A percentile compares a stretch with the other conserved stretches of the same genome.
phyloP scores from a whole-genome alignment of 2,329 filamentous ascomycete species.

The Penicillium sp. region DNA sequence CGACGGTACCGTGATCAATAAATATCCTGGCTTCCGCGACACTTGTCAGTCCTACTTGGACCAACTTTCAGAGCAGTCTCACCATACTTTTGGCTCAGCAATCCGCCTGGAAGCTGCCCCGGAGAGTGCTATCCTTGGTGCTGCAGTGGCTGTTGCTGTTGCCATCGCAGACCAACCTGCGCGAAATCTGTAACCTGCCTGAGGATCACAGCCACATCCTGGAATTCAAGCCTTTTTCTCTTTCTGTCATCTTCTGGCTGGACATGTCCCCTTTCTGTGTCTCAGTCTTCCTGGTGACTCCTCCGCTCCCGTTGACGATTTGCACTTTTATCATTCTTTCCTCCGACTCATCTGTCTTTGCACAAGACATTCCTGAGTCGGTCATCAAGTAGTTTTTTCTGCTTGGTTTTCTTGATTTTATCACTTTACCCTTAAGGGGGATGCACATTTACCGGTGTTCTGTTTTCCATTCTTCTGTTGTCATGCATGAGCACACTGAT shows the following conservation, averaged over 20 bases:
- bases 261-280: too few species aligned
- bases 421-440: too few species aligned
- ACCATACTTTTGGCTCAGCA: conserved; percentile 16
- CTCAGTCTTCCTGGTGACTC: neutral
- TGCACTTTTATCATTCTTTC: neutral
- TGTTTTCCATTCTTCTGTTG: too few species aligned
- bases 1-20: conserved; percentile 48
- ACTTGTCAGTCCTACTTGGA: conserved; percentile 41
- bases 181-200: neutral
- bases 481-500: too few species aligned
- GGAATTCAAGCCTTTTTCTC: conserved; percentile 3
- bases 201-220: too few species aligned
- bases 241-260: neutral
- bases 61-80: conserved; percentile 31
- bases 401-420: too few species aligned
- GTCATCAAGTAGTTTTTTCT: too few species aligned
- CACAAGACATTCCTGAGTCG: too few species aligned
- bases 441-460: too few species aligned
- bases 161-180: conserved; percentile 28
- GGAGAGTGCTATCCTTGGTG: conserved; percentile 43
- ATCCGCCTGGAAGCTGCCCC: conserved; percentile 39
- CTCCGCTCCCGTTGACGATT: too few species aligned
- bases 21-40: conserved; percentile 45
- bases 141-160: conserved; percentile 44
- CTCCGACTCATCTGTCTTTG: neutral